Conservation (phyloP, 140 eudicot species). For the Flaveria floridana region DNA sequence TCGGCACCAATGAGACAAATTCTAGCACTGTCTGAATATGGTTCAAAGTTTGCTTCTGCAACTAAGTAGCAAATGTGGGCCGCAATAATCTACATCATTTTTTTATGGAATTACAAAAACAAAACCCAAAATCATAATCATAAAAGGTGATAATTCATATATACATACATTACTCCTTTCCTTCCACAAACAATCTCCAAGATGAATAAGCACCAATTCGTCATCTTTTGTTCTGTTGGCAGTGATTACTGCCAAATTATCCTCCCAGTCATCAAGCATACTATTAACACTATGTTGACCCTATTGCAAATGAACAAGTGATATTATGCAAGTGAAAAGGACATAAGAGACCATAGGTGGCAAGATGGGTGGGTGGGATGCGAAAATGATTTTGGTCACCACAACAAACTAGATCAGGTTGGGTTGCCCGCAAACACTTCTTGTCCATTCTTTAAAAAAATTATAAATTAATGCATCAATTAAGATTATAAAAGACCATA, state of each 20-base stretch:
- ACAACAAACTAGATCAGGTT: not conserved
- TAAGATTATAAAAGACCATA: not conserved
- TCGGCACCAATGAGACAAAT: conserved; percentile 93
- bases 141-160: not conserved
- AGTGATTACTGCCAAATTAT: conserved; percentile 80
- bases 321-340: conserved; percentile 12
- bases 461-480: not conserved
- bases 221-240: conserved; percentile 90
- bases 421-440: conserved; percentile 10
- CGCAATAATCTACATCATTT: conserved; percentile 59
- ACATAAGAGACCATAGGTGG: not conserved
- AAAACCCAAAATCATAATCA: conserved; percentile 4
- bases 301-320: conserved; percentile 24
- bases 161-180: conserved; percentile 68
- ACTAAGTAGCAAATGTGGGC: conserved; percentile 95
- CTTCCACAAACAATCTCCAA: conserved; percentile 88
- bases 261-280: conserved; percentile 94
- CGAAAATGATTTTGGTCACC: not conserved
- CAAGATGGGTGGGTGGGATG: not conserved
- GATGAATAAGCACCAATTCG: conserved; percentile 77
- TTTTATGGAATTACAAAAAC: conserved; percentile 10
- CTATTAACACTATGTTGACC: conserved; percentile 47
- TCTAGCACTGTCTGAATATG: conserved; percentile 83
- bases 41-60: conserved; percentile 90
- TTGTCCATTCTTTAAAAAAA: not conserved